phyloP scores from a whole-genome alignment of 2,329 filamentous ascomycete species.

The Huntiella abstrusa region DNA sequence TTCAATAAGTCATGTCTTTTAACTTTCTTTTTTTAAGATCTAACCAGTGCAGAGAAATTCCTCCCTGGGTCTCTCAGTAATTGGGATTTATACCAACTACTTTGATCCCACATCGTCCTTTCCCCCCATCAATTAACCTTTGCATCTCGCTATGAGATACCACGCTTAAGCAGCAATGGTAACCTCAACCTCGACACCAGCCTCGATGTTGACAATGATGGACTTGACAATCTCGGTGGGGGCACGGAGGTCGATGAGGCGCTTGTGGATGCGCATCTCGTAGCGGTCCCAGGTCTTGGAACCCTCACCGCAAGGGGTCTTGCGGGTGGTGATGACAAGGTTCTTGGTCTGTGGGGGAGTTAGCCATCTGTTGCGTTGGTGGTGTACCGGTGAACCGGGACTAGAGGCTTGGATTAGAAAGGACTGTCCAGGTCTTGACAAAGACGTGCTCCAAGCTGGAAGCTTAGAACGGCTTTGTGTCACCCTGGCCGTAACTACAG shows the following conservation, averaged over 20 bases:
- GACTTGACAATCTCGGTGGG: conserved; percentile 96
- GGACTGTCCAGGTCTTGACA: neutral
- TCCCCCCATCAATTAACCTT: too few species aligned
- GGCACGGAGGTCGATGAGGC: conserved; percentile 91
- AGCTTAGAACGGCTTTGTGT: too few species aligned
- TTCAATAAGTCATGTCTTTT: conserved; percentile 2
- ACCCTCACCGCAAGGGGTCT: conserved; percentile 98
- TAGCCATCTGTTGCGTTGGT: neutral
- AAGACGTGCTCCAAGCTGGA: too few species aligned
- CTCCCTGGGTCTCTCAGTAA: conserved; percentile 5
- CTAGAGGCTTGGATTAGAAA: neutral
- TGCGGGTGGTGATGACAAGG: conserved; percentile 91
- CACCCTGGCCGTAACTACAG: too few species aligned
- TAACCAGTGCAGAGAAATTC: too few species aligned
- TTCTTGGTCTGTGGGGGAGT: conserved; percentile 56
- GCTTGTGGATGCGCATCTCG: conserved; percentile 99
- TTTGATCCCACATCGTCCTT: too few species aligned
- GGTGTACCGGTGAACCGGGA: neutral
- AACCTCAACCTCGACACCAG: conserved; percentile 82
- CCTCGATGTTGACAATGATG: conserved; percentile 93
- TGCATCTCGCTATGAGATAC: neutral
- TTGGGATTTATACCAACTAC: neutral
- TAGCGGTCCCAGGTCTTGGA: conserved; percentile 99
- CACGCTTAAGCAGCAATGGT: conserved; percentile 61
- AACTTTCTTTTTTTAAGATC: conserved; percentile 3